Percentiles rank a stretch among this genome's conserved stretches.
Evolutionary conservation across 208 protist species (phyloP).

Genomic region (Wallacemonas sp.): DNA sequence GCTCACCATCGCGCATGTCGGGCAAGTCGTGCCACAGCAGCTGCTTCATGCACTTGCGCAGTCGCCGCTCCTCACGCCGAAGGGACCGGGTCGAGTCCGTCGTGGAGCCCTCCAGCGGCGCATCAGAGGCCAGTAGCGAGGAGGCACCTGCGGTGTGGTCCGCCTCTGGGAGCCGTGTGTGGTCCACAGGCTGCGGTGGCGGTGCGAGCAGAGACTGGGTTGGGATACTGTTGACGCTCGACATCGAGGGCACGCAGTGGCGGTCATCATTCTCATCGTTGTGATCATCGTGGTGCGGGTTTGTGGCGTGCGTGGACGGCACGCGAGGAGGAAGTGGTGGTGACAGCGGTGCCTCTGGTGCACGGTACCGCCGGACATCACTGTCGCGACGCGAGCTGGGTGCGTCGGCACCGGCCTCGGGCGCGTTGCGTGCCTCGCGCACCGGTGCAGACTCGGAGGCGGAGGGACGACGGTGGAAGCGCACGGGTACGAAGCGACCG

Average conservation of each 20-base stretch:
- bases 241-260: neutral
- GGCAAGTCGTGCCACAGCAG: slow-evolving; percentile 58
- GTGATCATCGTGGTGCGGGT: too few relatives aligned
- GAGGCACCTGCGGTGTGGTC: neutral
- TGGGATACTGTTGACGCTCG: neutral
- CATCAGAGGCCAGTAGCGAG: neutral
- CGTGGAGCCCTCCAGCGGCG: neutral
- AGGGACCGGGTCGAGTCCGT: slow-evolving; percentile 11
- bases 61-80: slow-evolving; percentile 38
- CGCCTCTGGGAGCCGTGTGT: neutral
- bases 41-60: slow-evolving; percentile 55
- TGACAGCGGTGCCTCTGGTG: too few relatives aligned
- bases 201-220: neutral
- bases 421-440: too few relatives aligned
- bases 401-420: too few relatives aligned
- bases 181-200: neutral
- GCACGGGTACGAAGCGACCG: slow-evolving; percentile 14
- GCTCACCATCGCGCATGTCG: slow-evolving; percentile 27
- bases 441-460: neutral
- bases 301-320: too few relatives aligned
- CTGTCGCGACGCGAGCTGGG: too few relatives aligned
- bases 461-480: slow-evolving; percentile 13
- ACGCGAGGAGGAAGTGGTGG: too few relatives aligned
- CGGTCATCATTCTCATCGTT: too few relatives aligned
- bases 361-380: too few relatives aligned